Evolutionary conservation across 1,284 basidiomycete species (phyloP), one percentile per base, ranked within the genome.

Genomic region (Leccinum pallidistipes): DNA sequence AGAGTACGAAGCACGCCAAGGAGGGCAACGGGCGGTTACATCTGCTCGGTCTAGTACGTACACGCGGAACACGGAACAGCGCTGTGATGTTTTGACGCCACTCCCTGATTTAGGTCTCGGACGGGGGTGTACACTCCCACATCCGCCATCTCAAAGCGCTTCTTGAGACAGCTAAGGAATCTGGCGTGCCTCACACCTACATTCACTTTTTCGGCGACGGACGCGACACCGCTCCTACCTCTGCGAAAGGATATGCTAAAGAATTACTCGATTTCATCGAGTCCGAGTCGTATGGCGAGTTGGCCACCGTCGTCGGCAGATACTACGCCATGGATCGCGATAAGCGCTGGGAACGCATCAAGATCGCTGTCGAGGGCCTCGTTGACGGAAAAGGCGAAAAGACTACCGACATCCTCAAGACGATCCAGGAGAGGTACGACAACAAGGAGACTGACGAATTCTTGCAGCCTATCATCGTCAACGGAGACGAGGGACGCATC

Each of bases 281-380:
- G 72, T 84, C 90, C 66, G 87, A 92, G 70, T 82, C 86, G 45
- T 86, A 90, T 57, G 90, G 88, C 34, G 80, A 87, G 69, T 78
- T 96, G 60, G 88, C 91, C 10, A 95, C 92, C 7, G 82, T 95
- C 57, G 80, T 94, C 32, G 94, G 94, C 5, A 80, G 94, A 55
- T 97, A 97, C 82, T 97, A 95, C 69, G 94, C 94, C 49, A 96
- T 96, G 94, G 94, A 96, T 77, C 87, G 94, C 51, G 94, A 97
- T 76, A 96, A 95, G 82, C 86, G 94, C 60, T 96, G 94, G 94
- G 94, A 97, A 74, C 84, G 94, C 52, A 76, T 97, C 74, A 94
- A 94, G 82, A 81, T 94, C 63, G 94, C 94, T 9, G 82, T 95
- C 3, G 93, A 96, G 55, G 91, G 87, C 5, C 83, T 97, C 40